Evolutionary conservation across 176 grass and related monocot species (phyloP).

Genomic region (Avena eriantha): DNA sequence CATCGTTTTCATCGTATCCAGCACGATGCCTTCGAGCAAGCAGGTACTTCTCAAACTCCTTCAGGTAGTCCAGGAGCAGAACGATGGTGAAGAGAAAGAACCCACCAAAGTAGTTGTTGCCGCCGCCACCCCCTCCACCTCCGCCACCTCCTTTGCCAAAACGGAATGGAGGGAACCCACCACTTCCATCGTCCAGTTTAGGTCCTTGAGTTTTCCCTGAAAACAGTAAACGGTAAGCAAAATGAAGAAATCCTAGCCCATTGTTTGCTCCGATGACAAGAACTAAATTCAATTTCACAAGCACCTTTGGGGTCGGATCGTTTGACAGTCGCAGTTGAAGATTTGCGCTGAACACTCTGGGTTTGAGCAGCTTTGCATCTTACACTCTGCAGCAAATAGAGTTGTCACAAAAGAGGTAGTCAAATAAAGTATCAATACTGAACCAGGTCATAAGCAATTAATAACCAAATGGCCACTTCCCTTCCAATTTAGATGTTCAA

Average conservation of each 20-base stretch:
- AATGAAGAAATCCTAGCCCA: neutral
- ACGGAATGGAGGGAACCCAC: constrained; percentile 58
- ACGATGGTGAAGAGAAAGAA: constrained; percentile 60
- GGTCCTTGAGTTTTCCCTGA: constrained; percentile 52
- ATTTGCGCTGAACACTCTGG: constrained; percentile 60
- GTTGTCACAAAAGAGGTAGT: constrained; percentile 11
- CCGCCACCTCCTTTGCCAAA: constrained; percentile 55
- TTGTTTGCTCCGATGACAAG: neutral
- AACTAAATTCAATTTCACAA: neutral
- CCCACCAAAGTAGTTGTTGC: constrained; percentile 56
- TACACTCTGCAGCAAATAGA: constrained; percentile 36
- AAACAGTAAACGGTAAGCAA: neutral
- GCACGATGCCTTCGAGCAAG: constrained; percentile 41
- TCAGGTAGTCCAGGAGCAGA: constrained; percentile 62
- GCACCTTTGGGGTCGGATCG: constrained; percentile 61
- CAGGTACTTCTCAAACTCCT: constrained; percentile 55
- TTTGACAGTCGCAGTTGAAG: constrained; percentile 52
- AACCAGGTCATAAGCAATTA: neutral
- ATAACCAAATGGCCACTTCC: constrained; percentile 1
- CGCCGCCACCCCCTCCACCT: constrained; percentile 48
- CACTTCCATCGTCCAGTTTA: constrained; percentile 57
- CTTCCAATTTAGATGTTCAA: neutral
- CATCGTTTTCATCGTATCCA: constrained; percentile 13
- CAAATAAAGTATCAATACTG: constrained; percentile 4
- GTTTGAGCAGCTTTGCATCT: constrained; percentile 60